Evolutionary conservation across 202 grass and related monocot species (phyloP), one percentile per base, ranked within the genome.

Genomic region (Tripidium arundinaceum): DNA sequence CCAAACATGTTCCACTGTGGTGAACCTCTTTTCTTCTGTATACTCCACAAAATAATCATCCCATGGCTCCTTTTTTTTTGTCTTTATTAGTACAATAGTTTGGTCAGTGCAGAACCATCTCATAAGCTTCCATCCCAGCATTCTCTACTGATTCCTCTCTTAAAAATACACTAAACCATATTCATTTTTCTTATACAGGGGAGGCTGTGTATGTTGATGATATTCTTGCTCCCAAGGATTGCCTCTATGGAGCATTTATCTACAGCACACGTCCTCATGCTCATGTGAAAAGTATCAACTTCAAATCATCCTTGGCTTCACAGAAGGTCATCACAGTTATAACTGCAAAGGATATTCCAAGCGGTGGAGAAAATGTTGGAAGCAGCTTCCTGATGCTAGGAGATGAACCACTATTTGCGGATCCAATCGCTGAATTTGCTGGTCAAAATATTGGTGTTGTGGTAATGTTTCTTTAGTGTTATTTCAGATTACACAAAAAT

Each of bases 141-240:
- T n/a, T n/a, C n/a, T n/a, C n/a, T n/a, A n/a, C n/a, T n/a, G n/a
- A n/a, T n/a, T n/a, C n/a, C n/a, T n/a, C n/a, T n/a, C n/a, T n/a
- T n/a, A n/a, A n/a, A n/a, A n/a, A n/a, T n/a, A n/a, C 31, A 33
- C 31, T 33, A 4, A 33, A 1, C 24, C 7, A 49, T 77, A 55
- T 29, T 38, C 2, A 33, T 67, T 41, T 7, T 77, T 76, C 25
- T 70, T 79, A 6, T 33, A 43, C 82, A 94, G 94, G 94, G 34
- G 94, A 97, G 59, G 91, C 87, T 34, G 69, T 97, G 7, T 97
- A 87, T 6, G 85, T 97, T 57, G 94, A 97, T 75, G 94, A 97
- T 74, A 90, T 97, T 46, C 89, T 91, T 76, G 15, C 85, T 72
- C 89, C 94, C n/a, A 86, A 86, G 52, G 87, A 94, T 41, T 97